Conservation (phyloP, 306 rosid species). For the Casuarina cunninghamiana region DNA sequence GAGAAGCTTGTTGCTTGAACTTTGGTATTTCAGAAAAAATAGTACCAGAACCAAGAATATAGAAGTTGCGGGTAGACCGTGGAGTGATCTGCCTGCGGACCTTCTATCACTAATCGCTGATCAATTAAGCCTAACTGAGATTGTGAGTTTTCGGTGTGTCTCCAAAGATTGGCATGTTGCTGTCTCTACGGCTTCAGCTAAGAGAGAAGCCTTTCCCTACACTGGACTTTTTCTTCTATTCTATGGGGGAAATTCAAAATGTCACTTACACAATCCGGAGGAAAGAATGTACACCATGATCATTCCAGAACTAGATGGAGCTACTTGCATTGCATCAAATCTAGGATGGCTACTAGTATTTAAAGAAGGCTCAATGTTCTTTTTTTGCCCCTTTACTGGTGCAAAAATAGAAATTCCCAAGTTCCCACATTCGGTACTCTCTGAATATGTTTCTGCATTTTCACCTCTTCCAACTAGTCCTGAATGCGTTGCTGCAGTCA, state of each 20-base stretch:
- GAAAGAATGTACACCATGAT: neutral
- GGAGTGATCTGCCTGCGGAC: conserved; percentile 20
- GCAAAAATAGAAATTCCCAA: conserved; percentile 24
- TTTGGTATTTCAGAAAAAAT: neutral
- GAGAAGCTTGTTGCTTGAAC: neutral
- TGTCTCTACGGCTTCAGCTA: conserved; percentile 13
- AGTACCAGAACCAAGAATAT: neutral
- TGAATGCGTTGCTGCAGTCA: conserved; percentile 15
- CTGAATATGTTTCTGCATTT: conserved; percentile 25
- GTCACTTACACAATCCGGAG: neutral
- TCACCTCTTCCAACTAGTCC: conserved; percentile 24
- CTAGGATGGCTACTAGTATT: conserved; percentile 34
- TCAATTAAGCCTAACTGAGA: conserved; percentile 9
- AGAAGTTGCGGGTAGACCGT: neutral
- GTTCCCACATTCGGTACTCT: neutral
- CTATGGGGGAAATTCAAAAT: conserved; percentile 8
- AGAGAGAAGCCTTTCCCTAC: conserved; percentile 8
- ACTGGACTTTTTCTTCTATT: conserved; percentile 16
- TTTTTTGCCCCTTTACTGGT: conserved; percentile 27
- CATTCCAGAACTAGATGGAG: conserved; percentile 21
- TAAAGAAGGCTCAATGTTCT: conserved; percentile 20
- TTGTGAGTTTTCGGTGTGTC: conserved; percentile 26
- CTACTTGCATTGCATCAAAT: conserved; percentile 31
- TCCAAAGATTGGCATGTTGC: conserved; percentile 26
- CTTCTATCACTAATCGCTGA: conserved; percentile 15